A percentile compares a stretch with the other conserved stretches of the same genome.
phyloP scores from a whole-genome alignment of 805 yeast species.

The Candida peoriensis region DNA sequence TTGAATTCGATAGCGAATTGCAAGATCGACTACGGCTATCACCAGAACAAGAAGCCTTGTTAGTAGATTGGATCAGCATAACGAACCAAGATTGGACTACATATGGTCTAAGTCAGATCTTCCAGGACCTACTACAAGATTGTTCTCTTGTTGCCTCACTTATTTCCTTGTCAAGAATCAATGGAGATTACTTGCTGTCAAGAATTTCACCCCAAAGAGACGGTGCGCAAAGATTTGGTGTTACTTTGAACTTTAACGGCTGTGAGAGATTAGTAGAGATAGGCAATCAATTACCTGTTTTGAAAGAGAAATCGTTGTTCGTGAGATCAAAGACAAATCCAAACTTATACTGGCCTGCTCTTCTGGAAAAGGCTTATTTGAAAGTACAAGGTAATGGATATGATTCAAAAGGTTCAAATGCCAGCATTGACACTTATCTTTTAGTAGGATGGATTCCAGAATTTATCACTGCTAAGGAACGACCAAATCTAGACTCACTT shows the following conservation, averaged over 20 bases:
- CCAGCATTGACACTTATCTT: constrained; percentile 61
- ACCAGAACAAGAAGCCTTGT: constrained; percentile 3
- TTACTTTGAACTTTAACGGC: constrained; percentile 50
- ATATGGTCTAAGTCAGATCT: constrained; percentile 27
- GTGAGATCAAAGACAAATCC: constrained; percentile 15
- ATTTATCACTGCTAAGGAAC: constrained; percentile 29
- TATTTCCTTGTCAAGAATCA: constrained; percentile 39
- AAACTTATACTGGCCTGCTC: constrained; percentile 51
- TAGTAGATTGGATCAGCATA: constrained; percentile 9
- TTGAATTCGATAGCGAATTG: not conserved
- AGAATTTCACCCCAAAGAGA: constrained; percentile 13
- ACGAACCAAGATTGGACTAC: constrained; percentile 14
- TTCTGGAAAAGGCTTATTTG: constrained; percentile 75
- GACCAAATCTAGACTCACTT: constrained; percentile 27
- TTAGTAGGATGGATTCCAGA: constrained; percentile 77
- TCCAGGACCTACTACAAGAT: constrained; percentile 51
- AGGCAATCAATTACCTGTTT: constrained; percentile 41
- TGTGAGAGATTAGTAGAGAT: constrained; percentile 40
- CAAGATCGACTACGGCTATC: constrained; percentile 11
- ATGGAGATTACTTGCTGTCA: constrained; percentile 4
- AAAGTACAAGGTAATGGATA: constrained; percentile 50
- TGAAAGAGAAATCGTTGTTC: constrained; percentile 14
- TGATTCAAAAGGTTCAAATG: constrained; percentile 67
- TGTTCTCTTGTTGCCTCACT: constrained; percentile 76
- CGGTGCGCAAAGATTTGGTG: constrained; percentile 30